Conservation (phyloP, 2,329 filamentous ascomycete genomes). For the Epichloe brachyelytri region DNA sequence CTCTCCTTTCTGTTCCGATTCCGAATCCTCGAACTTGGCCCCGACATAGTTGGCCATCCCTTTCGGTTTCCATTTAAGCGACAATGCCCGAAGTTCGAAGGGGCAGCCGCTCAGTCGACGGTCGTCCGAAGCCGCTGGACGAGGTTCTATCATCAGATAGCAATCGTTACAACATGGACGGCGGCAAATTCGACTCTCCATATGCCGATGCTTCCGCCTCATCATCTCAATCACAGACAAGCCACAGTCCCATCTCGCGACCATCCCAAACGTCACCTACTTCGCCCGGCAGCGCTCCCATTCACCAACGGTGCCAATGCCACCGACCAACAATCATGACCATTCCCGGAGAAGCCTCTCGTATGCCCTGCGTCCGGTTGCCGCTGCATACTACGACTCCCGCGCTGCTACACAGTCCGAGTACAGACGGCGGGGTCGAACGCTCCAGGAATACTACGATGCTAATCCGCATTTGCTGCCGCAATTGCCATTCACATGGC, state of each 20-base stretch:
- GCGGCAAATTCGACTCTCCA: neutral
- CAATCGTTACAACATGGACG: neutral
- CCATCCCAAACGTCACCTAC: neutral
- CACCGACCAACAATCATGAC: neutral
- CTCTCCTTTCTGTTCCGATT: no score
- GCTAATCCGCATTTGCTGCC: conserved; percentile 25
- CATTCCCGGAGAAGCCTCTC: conserved; percentile 20
- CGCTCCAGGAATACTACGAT: conserved; percentile 27
- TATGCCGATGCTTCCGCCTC: neutral
- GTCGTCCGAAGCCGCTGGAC: neutral
- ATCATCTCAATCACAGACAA: neutral
- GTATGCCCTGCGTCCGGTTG: conserved; percentile 20
- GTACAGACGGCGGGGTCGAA: conserved; percentile 22
- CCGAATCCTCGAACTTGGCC: no score
- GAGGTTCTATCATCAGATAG: neutral
- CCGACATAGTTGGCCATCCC: no score
- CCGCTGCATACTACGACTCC: conserved; percentile 28
- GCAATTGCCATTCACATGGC: conserved; percentile 28
- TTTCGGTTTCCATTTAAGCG: neutral
- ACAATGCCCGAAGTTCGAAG: conserved; percentile 19
- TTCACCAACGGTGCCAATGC: neutral
- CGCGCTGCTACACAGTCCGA: conserved; percentile 23
- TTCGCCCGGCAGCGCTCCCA: neutral
- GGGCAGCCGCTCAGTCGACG: conserved; percentile 14
- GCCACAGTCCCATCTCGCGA: no score